phyloP scores from a whole-genome alignment of 176 grass and related monocot genomes.

The Phragmites australis region DNA sequence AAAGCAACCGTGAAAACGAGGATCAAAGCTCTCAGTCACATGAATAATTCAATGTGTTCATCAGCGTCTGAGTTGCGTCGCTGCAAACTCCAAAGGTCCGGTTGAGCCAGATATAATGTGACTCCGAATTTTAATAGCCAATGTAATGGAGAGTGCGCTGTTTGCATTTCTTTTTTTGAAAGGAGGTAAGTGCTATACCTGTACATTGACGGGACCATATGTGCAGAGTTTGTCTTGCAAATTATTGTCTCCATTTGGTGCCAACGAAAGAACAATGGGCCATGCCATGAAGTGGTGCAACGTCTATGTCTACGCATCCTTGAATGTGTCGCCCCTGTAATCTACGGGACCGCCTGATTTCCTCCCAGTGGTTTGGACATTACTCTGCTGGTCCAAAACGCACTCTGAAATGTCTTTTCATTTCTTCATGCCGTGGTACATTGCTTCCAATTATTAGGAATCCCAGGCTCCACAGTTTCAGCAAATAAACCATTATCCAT shows the following conservation, averaged over 20 bases:
- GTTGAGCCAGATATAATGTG: not conserved
- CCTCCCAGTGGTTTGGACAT: not conserved
- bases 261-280: not conserved
- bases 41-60: too few relatives aligned
- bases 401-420: not conserved
- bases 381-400: not conserved
- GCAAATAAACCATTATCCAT: not conserved
- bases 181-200: not conserved
- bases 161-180: not conserved
- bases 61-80: too few relatives aligned
- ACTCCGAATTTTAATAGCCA: not conserved
- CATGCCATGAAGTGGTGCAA: not conserved
- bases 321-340: not conserved
- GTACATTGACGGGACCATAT: not conserved
- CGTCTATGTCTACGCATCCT: not conserved
- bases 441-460: not conserved
- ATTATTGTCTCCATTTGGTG: not conserved
- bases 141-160: not conserved
- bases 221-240: not conserved
- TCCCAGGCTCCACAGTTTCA: not conserved
- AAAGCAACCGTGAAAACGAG: too few relatives aligned
- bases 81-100: not conserved
- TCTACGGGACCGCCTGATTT: conserved; percentile 5
- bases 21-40: too few relatives aligned
- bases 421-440: not conserved